These are phyloP conservation scores for Ogataea neopini DNA, from an alignment of 805 yeast species.

Conservation along the genomic window DNA sequence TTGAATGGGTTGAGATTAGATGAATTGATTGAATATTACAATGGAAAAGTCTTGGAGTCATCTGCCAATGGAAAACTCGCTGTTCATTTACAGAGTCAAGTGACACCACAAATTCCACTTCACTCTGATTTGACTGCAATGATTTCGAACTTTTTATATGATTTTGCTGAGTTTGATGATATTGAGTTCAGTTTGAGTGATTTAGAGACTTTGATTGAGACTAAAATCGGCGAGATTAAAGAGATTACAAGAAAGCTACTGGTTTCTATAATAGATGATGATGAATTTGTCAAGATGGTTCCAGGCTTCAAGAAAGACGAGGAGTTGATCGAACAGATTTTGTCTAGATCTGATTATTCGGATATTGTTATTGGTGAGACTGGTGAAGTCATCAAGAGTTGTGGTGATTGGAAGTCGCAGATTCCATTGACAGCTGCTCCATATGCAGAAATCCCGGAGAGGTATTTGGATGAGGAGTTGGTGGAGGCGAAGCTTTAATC, in stretches of 20 bases:
- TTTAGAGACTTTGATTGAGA: constrained; percentile 24
- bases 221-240: constrained; percentile 13
- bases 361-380: constrained; percentile 2
- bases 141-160: constrained; percentile 33
- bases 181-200: constrained; percentile 29
- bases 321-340: constrained; percentile 14
- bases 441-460: constrained; percentile 41
- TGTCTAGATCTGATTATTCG: not conserved
- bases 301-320: constrained; percentile 23
- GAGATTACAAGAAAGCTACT: constrained; percentile 11
- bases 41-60: constrained; percentile 38
- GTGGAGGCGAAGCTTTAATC: constrained; percentile 24
- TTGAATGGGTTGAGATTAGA: constrained; percentile 54
- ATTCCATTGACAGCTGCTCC: constrained; percentile 63
- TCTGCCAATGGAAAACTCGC: constrained; percentile 44
- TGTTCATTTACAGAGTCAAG: constrained; percentile 64
- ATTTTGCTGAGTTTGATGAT: constrained; percentile 28
- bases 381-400: constrained; percentile 36
- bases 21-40: constrained; percentile 59
- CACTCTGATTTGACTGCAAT: constrained; percentile 28
- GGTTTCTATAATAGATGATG: constrained; percentile 15
- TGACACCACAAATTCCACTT: constrained; percentile 24
- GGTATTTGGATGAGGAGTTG: constrained; percentile 27
- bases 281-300: constrained; percentile 18
- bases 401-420: constrained; percentile 57